Conservation (phyloP, 176 grass and related monocot species). For the Aechmea fasciata region DNA sequence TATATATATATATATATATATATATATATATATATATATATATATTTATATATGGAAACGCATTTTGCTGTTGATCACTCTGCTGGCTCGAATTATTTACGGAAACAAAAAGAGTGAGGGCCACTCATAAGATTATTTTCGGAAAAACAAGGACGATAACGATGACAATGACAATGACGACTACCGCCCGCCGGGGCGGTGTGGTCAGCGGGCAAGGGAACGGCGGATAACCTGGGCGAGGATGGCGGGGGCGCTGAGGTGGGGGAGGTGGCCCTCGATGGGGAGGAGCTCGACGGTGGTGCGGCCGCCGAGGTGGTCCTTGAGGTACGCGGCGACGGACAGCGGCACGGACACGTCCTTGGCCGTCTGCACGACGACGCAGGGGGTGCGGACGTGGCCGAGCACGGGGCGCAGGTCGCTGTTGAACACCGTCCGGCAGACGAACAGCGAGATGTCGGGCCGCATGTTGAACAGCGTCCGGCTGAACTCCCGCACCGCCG, state of each 20-base stretch:
- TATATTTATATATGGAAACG: too few species aligned
- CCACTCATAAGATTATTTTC: too few species aligned
- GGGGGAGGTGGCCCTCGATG: conserved; percentile 88
- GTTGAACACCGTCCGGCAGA: conserved; percentile 80
- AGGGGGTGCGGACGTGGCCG: conserved; percentile 54
- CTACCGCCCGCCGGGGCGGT: too few species aligned
- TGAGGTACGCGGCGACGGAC: conserved; percentile 68
- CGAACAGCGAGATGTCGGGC: conserved; percentile 83
- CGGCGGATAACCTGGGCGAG: conserved; percentile 71
- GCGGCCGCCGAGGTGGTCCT: conserved; percentile 59
- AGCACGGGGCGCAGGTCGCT: conserved; percentile 73
- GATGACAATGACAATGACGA: too few species aligned
- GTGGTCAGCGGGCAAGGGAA: conserved; percentile 43
- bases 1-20: too few species aligned
- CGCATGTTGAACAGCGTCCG: conserved; percentile 99
- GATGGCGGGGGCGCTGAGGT: conserved; percentile 74
- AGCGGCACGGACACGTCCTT: conserved; percentile 85
- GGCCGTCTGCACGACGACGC: conserved; percentile 77
- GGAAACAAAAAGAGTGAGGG: too few species aligned
- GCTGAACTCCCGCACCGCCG: conserved; percentile 92
- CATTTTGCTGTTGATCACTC: too few species aligned
- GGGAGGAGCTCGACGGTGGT: conserved; percentile 58
- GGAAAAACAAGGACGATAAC: too few species aligned
- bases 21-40: too few species aligned
- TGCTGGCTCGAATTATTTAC: too few species aligned